Conservation (phyloP, 139 green algal genomes). For the Edaphochlamys debaryana region DNA sequence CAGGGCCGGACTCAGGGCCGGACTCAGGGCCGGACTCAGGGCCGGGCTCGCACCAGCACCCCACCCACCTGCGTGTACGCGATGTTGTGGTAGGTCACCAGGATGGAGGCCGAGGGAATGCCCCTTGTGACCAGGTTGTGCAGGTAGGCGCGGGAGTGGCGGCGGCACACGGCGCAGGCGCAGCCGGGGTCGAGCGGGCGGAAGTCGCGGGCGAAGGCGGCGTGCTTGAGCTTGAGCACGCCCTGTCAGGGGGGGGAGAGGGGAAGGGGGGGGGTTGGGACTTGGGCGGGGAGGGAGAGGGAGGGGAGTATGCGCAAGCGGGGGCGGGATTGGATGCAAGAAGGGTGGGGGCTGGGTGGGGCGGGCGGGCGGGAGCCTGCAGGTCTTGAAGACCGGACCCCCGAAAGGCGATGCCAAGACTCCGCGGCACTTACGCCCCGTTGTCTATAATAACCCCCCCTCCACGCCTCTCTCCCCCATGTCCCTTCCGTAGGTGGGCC, state of each 20-base stretch:
- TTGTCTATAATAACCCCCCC: too few relatives aligned
- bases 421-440: too few relatives aligned
- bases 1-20: too few relatives aligned
- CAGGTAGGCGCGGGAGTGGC: constrained; percentile 75
- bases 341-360: too few relatives aligned
- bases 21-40: too few relatives aligned
- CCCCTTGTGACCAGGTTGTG: constrained; percentile 80
- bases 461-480: not conserved
- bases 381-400: too few relatives aligned
- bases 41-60: too few relatives aligned
- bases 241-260: constrained; percentile 64
- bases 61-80: constrained; percentile 72
- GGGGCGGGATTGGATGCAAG: too few relatives aligned
- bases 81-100: constrained; percentile 94
- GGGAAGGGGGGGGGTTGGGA: too few relatives aligned
- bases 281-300: not conserved
- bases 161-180: constrained; percentile 79
- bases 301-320: not conserved
- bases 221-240: constrained; percentile 85
- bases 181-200: constrained; percentile 81
- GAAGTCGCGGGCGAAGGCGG: constrained; percentile 68
- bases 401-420: too few relatives aligned
- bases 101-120: constrained; percentile 72
- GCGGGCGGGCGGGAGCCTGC: too few relatives aligned
- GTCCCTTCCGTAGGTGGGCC: too few relatives aligned